phyloP scores from a whole-genome alignment of 1,139 yeast species.

The Scheffersomyces insectosa region DNA sequence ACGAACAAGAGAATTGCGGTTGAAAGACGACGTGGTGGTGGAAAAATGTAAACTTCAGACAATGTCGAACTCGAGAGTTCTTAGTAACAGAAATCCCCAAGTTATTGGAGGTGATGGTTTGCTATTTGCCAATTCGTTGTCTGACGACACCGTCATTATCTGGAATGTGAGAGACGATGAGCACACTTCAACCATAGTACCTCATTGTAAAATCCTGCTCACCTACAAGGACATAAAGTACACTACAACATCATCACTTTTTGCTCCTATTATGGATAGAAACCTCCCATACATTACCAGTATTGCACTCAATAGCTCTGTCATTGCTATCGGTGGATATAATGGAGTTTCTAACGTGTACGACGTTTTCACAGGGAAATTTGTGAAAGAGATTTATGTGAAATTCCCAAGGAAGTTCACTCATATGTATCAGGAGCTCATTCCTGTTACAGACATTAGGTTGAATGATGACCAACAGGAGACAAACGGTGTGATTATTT shows the following conservation, averaged over 20 bases:
- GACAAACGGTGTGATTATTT: constrained; percentile 54
- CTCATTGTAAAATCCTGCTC: constrained; percentile 17
- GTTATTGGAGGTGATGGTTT: constrained; percentile 59
- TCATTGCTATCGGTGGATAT: constrained; percentile 61
- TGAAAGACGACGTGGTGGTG: constrained; percentile 17
- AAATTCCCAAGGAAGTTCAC: constrained; percentile 45
- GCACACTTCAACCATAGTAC: constrained; percentile 15
- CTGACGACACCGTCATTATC: constrained; percentile 39
- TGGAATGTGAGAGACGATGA: constrained; percentile 40
- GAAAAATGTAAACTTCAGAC: constrained; percentile 22
- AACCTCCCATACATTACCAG: constrained; percentile 19
- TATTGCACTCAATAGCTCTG: constrained; percentile 41
- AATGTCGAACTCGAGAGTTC: constrained; percentile 1
- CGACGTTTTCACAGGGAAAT: constrained; percentile 63
- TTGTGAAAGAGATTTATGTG: constrained; percentile 47
- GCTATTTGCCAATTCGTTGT: constrained; percentile 42
- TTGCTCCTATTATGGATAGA: background rate
- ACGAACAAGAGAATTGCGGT: constrained; percentile 4
- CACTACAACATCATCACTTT: background rate
- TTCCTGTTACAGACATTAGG: constrained; percentile 45
- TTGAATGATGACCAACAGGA: constrained; percentile 43
- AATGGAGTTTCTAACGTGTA: constrained; percentile 64
- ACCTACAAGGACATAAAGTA: background rate
- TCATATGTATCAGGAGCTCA: constrained; percentile 17
- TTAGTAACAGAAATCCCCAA: constrained; percentile 3